Base-by-base conservation (phyloP, 1,284 basidiomycete species). In the Ceratobasidium sp. region DNA sequence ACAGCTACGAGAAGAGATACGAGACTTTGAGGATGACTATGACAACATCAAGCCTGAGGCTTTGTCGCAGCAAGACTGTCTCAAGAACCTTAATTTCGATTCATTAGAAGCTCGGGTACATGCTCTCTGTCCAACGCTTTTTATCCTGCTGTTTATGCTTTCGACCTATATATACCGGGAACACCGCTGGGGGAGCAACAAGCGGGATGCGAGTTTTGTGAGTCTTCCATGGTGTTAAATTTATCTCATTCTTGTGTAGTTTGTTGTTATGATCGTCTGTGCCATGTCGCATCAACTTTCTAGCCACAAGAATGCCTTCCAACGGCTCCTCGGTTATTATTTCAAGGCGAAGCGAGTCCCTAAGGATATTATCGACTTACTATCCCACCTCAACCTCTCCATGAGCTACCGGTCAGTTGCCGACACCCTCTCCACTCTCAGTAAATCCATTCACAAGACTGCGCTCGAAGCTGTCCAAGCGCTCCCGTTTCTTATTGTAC, bases 321-420 rank as follows among this genome's bases (percentile, higher is more conserved):
- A 66, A 22, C 43, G 34, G 16, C 49, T 49, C 1, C 49, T 66
- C 0, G 48, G 64, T 5, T 37, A 34, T 8, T 66, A 66, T 37
- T 66, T 66, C 49, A 13, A 49, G n/a, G 46, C 64, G 2, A 53
- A 66, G 19, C 64, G 41, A 5, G 64, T 54, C 5, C 64, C 64
- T n/a, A 66, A 51, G 16, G 13, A 34, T 3, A 34, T 64, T 1
- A 27, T 64, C 27, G 29, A 64, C 6, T 19, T 66, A 22, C 48
- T 66, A 3, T 9, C 37, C 2, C 7, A 34, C 2, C 29, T 66
- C 1, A 54, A 66, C 24, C 13, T 39, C 0, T 53, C 31, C 22
- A 39, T 61, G 34, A 37, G 31, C 58, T 61, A 61, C 19, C n/a
- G 5, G 0, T 61, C 37, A 0, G 31, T 39, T 8, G 24, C 31